Conservation (phyloP, 148 eudicot genomes). For the Rhododendron ferrugineum region DNA sequence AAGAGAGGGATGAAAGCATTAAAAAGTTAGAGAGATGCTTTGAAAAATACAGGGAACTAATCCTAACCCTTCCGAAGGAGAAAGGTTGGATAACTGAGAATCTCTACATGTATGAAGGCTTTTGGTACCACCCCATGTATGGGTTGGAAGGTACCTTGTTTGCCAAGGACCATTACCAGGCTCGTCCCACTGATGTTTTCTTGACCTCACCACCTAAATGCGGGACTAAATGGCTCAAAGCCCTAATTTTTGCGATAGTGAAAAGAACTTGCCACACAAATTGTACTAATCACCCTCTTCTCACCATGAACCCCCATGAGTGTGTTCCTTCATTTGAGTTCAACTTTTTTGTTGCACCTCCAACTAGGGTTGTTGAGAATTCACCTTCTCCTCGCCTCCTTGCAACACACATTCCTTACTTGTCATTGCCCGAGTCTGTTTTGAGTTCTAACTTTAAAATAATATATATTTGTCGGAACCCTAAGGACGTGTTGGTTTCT, state of each 20-base stretch:
- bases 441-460: no score
- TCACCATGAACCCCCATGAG: not conserved
- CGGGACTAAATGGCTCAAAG: conserved; percentile 18
- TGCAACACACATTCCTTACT: not conserved
- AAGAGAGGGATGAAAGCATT: no score
- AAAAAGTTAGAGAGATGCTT: not conserved
- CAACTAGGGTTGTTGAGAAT: not conserved
- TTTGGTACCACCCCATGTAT: conserved; percentile 3
- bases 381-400: not conserved
- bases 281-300: not conserved
- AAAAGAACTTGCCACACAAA: not conserved
- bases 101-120: conserved; percentile 1
- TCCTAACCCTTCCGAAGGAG: not conserved
- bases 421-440: conserved; percentile 7
- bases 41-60: no score
- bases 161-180: conserved; percentile 1
- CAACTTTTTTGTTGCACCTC: no score
- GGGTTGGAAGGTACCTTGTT: not conserved
- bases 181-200: conserved; percentile 6
- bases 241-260: conserved; percentile 2
- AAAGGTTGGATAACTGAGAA: not conserved
- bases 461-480: not conserved
- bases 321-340: conserved; percentile 12
- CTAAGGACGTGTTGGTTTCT: conserved; percentile 8
- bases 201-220: conserved; percentile 5